phyloP scores from a whole-genome alignment of 2,329 filamentous ascomycete species.

The Hymenoscyphus fructigenus region DNA sequence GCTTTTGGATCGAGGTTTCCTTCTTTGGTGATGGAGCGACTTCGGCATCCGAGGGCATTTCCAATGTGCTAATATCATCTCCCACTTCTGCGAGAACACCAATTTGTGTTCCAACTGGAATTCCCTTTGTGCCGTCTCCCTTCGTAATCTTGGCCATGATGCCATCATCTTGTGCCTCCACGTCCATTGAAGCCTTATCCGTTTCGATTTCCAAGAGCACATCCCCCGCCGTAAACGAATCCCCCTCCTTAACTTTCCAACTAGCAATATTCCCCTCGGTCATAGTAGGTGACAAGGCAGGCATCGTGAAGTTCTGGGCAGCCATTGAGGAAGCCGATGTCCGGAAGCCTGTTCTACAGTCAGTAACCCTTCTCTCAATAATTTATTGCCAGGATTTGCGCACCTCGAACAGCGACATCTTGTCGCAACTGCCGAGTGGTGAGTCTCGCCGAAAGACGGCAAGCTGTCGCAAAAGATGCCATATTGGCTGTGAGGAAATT shows the following conservation, averaged over 20 bases:
- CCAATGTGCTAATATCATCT: constrained; percentile 72
- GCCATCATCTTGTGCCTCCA: constrained; percentile 88
- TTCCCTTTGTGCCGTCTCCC: constrained; percentile 69
- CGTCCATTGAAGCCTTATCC: constrained; percentile 93
- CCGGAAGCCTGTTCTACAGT: constrained; percentile 55
- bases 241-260: constrained; percentile 87
- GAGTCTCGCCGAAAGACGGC: constrained; percentile 62
- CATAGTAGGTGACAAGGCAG: constrained; percentile 88
- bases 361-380: constrained; percentile 18
- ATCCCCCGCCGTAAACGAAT: constrained; percentile 78
- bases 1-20: constrained; percentile 31
- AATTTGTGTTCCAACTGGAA: constrained; percentile 79
- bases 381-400: constrained; percentile 32
- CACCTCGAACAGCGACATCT: constrained; percentile 59
- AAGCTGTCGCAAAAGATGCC: constrained; percentile 66
- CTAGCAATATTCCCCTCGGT: constrained; percentile 85
- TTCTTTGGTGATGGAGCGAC: constrained; percentile 34
- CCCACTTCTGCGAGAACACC: constrained; percentile 78
- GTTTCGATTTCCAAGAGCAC: constrained; percentile 91
- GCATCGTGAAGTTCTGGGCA: constrained; percentile 88
- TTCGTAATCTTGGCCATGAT: constrained; percentile 80
- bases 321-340: constrained; percentile 63
- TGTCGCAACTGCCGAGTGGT: constrained; percentile 52
- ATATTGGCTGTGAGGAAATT: constrained; percentile 45
- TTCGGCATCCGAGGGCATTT: constrained; percentile 69